These are phyloP conservation scores for Neurospora cerealis DNA, from an alignment of 495 filamentous ascomycete genomes.

Conservation along the genomic window DNA sequence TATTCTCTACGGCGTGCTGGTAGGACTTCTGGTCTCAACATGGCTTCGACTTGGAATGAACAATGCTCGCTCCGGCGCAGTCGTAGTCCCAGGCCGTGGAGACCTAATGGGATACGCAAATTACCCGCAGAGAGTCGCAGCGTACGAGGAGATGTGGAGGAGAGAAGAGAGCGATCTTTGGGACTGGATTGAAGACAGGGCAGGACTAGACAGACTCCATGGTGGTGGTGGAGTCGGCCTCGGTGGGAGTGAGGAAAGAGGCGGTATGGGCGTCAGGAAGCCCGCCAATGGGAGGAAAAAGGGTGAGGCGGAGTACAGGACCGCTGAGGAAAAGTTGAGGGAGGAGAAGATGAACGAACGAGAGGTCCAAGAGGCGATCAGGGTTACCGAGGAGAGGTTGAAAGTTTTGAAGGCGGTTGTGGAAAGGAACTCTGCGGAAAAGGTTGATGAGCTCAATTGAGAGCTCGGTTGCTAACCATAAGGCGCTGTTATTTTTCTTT, in stretches of 20 bases:
- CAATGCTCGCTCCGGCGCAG: not conserved
- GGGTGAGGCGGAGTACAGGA: constrained; percentile 33
- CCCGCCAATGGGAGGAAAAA: not conserved
- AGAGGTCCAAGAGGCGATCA: constrained; percentile 77
- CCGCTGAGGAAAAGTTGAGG: constrained; percentile 44
- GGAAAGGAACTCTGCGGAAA: constrained; percentile 30
- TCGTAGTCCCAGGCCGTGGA: constrained; percentile 10
- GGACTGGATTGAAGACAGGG: constrained; percentile 90
- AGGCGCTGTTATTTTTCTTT: not conserved
- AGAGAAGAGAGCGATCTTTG: constrained; percentile 85
- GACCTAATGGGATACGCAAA: constrained; percentile 27
- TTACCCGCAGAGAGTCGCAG: constrained; percentile 59
- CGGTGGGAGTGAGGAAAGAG: constrained; percentile 6
- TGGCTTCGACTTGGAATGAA: constrained; percentile 43
- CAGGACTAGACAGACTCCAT: constrained; percentile 60
- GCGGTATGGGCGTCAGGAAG: constrained; percentile 11
- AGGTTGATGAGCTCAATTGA: not conserved
- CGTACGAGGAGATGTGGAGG: constrained; percentile 91
- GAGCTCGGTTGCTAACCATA: not conserved
- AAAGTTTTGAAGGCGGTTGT: constrained; percentile 64
- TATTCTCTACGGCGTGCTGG: constrained; percentile 48
- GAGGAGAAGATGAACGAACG: constrained; percentile 68
- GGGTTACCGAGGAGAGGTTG: constrained; percentile 74
- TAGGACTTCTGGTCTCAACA: constrained; percentile 47
- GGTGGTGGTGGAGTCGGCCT: constrained; percentile 21